Conservation (phyloP, 2,329 filamentous ascomycete species). For the Colletotrichum filicis region DNA sequence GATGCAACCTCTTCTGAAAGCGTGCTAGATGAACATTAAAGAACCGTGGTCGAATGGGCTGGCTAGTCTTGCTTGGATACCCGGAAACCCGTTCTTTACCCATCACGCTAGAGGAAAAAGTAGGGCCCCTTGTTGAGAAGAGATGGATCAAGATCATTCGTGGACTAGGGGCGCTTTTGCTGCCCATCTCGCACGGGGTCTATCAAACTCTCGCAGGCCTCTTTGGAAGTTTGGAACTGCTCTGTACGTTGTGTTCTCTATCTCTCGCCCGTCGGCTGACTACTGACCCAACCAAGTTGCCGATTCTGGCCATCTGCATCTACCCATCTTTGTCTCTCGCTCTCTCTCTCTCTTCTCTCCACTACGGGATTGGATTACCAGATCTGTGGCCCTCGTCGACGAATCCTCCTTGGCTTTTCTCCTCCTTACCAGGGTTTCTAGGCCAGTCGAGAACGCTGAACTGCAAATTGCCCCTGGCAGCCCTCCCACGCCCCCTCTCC, state of each 20-base stretch:
- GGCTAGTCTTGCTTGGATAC: not conserved
- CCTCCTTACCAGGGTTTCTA: not conserved
- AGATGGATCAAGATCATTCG: not conserved
- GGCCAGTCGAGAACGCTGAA: conserved; percentile 6
- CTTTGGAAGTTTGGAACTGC: not conserved
- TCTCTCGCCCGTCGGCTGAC: not conserved
- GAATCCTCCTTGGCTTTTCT: not conserved
- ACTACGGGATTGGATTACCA: not conserved
- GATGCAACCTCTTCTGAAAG: conserved; percentile 18
- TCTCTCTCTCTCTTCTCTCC: not conserved
- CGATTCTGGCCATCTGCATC: not conserved
- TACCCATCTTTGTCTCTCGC: not conserved
- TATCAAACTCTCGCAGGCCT: not conserved
- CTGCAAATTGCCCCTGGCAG: not conserved
- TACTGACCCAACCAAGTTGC: not conserved
- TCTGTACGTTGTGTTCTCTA: not conserved
- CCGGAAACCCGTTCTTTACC: conserved; percentile 15
- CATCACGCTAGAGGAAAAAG: conserved; percentile 11
- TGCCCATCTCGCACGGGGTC: not conserved
- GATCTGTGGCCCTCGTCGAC: conserved; percentile 5
- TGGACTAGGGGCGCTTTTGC: not conserved
- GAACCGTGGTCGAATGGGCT: conserved; percentile 19
- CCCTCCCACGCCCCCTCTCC: not conserved
- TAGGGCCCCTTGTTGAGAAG: conserved; percentile 9
- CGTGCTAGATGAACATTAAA: conserved; percentile 5